Conservation (phyloP, 805 yeast species). For the Allodekkera sacchari region DNA sequence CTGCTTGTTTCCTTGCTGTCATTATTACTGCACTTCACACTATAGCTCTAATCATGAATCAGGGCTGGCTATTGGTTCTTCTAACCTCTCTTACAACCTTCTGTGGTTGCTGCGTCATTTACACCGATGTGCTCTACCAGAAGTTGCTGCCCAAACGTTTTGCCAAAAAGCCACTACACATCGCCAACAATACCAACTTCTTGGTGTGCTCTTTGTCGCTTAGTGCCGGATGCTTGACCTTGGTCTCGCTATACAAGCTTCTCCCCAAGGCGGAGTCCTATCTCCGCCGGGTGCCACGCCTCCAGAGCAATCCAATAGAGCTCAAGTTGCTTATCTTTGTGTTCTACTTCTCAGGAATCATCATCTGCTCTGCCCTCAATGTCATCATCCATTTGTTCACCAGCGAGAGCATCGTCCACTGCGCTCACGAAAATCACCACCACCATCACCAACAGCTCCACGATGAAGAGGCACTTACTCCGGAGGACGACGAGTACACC, state of each 20-base stretch:
- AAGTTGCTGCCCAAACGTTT: slow-evolving; percentile 34
- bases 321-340: slow-evolving; percentile 38
- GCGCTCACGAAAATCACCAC: slow-evolving; percentile 51
- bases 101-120: slow-evolving; percentile 62
- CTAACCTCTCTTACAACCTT: slow-evolving; percentile 66
- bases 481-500: too few species aligned
- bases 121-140: slow-evolving; percentile 45
- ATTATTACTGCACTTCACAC: not conserved
- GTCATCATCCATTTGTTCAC: slow-evolving; percentile 62
- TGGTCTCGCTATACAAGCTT: slow-evolving; percentile 70
- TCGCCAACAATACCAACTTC: slow-evolving; percentile 53
- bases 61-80: slow-evolving; percentile 60
- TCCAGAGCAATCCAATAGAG: slow-evolving; percentile 15
- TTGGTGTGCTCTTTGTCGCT: slow-evolving; percentile 69
- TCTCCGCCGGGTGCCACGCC: slow-evolving; percentile 24
- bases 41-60: slow-evolving; percentile 19
- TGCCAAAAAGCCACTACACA: slow-evolving; percentile 35
- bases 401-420: slow-evolving; percentile 77
- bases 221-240: slow-evolving; percentile 73
- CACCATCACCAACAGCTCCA: slow-evolving; percentile 10
- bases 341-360: slow-evolving; percentile 42
- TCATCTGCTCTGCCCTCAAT: slow-evolving; percentile 53
- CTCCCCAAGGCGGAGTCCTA: slow-evolving; percentile 60
- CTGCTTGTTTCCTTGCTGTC: too few species aligned
- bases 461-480: slow-evolving; percentile 1